Conservation (phyloP, 306 rosid genomes). For the Pachyrhizus erosus region DNA sequence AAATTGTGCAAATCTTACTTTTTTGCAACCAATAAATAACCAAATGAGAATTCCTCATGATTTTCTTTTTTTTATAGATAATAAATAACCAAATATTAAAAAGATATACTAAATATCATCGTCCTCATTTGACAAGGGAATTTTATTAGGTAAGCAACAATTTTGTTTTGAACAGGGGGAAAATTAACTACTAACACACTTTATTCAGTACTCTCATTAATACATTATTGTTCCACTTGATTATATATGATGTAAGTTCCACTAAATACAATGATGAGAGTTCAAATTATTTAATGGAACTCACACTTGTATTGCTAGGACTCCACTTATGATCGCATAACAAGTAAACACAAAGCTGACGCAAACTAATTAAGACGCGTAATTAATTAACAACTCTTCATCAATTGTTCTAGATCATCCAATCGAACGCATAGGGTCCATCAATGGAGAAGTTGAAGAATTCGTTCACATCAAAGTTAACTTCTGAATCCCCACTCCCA, state of each 20-base stretch:
- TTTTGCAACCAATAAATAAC: too few relatives aligned
- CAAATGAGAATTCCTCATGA: too few relatives aligned
- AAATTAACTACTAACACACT: background rate
- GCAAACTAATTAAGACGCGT: background rate
- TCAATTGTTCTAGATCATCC: conserved; percentile 55
- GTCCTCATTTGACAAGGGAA: background rate
- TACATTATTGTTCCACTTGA: background rate
- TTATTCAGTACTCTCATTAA: background rate
- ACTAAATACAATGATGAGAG: conserved; percentile 19
- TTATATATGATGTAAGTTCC: background rate
- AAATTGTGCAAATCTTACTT: too few relatives aligned
- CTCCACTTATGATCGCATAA: background rate
- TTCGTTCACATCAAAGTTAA: conserved; percentile 57
- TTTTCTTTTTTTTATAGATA: too few relatives aligned
- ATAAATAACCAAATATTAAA: too few relatives aligned
- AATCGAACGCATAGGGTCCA: conserved; percentile 52
- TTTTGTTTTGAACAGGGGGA: background rate
- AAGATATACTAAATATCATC: too few relatives aligned
- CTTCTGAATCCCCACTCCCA: conserved; percentile 30
- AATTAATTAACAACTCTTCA: background rate
- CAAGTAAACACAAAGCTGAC: background rate
- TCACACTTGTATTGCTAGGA: conserved; percentile 8
- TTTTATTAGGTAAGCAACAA: background rate
- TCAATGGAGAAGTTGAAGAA: conserved; percentile 59
- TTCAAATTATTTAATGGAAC: conserved; percentile 21